These are phyloP conservation scores for Globisporangium alternatum DNA, from an alignment of 352 stramenopile genomes.

Conservation along the genomic window DNA sequence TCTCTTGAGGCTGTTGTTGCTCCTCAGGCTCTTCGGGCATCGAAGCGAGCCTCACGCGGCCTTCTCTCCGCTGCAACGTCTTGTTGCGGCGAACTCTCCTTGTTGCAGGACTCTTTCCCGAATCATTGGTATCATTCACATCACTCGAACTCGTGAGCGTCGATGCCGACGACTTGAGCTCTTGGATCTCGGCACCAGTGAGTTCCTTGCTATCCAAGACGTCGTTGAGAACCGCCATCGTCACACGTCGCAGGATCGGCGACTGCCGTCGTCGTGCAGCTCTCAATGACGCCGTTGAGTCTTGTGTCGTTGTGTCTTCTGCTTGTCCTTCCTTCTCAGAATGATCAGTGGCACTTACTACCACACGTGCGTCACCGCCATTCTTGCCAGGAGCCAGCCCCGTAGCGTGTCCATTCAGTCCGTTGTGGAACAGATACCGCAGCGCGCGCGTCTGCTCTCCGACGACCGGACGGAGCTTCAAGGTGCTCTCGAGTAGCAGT, in stretches of 20 bases:
- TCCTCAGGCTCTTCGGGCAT: slow-evolving; percentile 43
- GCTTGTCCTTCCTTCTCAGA: background rate
- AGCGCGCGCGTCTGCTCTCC: slow-evolving; percentile 53
- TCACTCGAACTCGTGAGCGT: background rate
- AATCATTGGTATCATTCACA: background rate
- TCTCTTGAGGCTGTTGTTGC: slow-evolving; percentile 5
- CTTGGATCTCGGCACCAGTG: slow-evolving; percentile 33
- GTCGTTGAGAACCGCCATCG: slow-evolving; percentile 44
- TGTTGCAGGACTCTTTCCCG: slow-evolving; percentile 4
- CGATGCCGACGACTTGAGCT: slow-evolving; percentile 25
- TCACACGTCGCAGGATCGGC: slow-evolving; percentile 32
- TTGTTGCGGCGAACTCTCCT: slow-evolving; percentile 35
- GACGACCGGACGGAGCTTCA: slow-evolving; percentile 59
- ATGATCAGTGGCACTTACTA: background rate
- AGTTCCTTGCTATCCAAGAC: slow-evolving; percentile 38
- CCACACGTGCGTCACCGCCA: background rate
- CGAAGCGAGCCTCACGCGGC: slow-evolving; percentile 32
- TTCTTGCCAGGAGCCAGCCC: background rate
- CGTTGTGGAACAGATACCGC: slow-evolving; percentile 69
- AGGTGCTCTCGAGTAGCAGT: slow-evolving; percentile 67
- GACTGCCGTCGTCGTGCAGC: slow-evolving; percentile 12
- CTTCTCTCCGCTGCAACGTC: slow-evolving; percentile 41
- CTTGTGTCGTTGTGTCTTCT: background rate
- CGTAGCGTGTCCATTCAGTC: slow-evolving; percentile 7
- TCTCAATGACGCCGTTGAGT: background rate